Conservation (phyloP, 345 rosid species). For the Salix arbutifolia region DNA sequence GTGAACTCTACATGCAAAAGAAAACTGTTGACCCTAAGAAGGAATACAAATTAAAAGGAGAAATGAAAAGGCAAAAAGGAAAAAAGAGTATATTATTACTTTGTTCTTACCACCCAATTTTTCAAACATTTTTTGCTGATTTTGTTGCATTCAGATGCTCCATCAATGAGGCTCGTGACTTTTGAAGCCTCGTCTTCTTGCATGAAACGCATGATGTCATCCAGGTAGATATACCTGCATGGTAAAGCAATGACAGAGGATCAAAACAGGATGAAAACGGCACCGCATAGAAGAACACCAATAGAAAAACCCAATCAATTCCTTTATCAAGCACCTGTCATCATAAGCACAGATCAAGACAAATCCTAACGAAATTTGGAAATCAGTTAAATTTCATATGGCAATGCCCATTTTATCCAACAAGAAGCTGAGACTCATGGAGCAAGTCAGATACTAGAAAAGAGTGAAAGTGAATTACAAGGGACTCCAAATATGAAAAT, state of each 20-base stretch:
- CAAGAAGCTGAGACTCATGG: not conserved
- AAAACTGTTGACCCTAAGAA: not conserved
- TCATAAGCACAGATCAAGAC: not conserved
- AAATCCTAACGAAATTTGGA: not conserved
- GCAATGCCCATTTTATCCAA: not conserved
- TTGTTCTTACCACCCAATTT: constrained; percentile 36
- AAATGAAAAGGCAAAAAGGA: not conserved
- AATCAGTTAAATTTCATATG: not conserved
- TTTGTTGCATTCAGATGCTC: constrained; percentile 28
- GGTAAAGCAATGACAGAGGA: not conserved
- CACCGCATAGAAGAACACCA: not conserved
- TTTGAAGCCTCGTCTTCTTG: constrained; percentile 29
- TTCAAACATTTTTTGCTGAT: constrained; percentile 29
- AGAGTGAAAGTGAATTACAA: not conserved
- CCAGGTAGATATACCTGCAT: constrained; percentile 21
- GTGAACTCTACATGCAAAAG: not conserved
- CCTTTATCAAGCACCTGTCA: not conserved
- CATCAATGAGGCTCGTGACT: constrained; percentile 27
- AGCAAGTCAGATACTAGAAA: not conserved
- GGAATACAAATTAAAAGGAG: not conserved
- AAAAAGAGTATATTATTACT: not conserved
- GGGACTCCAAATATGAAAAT: not conserved
- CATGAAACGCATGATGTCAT: constrained; percentile 32
- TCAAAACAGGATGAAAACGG: not conserved
- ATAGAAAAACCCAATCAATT: not conserved